phyloP scores from a whole-genome alignment of 2,329 filamentous ascomycete species.

The Epichloe bromicola region DNA sequence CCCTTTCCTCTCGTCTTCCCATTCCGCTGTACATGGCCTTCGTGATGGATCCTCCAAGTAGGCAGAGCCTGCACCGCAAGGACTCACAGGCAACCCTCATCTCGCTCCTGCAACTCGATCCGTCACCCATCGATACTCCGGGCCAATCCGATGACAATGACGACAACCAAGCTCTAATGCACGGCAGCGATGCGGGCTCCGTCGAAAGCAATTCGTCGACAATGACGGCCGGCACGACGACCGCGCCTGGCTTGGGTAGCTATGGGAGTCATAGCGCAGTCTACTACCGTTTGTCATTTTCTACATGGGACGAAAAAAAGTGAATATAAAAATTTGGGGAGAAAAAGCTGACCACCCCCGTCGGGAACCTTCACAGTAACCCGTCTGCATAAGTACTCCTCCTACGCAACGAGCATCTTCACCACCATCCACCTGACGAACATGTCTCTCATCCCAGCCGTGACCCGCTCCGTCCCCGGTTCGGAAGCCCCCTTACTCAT shows the following conservation, averaged over 20 bases:
- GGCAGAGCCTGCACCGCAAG: constrained; percentile 14
- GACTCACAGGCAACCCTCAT: constrained; percentile 43
- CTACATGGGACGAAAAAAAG: neutral
- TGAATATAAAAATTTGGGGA: neutral
- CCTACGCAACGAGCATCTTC: constrained; percentile 71
- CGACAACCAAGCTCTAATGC: constrained; percentile 1
- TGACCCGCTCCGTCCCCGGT: constrained; percentile 57
- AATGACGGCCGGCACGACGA: constrained; percentile 21
- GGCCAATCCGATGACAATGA: constrained; percentile 19
- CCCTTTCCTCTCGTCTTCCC: neutral
- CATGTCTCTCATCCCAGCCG: constrained; percentile 66
- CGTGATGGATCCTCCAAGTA: constrained; percentile 9
- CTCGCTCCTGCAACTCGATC: constrained; percentile 67
- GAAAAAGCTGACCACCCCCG: neutral
- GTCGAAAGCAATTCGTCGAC: constrained; percentile 26
- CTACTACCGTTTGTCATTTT: constrained; percentile 56
- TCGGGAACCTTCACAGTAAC: constrained; percentile 11
- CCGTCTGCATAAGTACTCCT: constrained; percentile 76
- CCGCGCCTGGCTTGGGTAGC: constrained; percentile 35
- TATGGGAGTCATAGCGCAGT: constrained; percentile 49
- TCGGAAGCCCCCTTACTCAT: constrained; percentile 82
- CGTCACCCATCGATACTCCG: constrained; percentile 56
- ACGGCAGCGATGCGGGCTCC: constrained; percentile 18
- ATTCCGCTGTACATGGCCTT: neutral
- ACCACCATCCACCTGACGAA: constrained; percentile 66